Conservation (phyloP, 208 protist species). For the Strigomonas culicis region DNA sequence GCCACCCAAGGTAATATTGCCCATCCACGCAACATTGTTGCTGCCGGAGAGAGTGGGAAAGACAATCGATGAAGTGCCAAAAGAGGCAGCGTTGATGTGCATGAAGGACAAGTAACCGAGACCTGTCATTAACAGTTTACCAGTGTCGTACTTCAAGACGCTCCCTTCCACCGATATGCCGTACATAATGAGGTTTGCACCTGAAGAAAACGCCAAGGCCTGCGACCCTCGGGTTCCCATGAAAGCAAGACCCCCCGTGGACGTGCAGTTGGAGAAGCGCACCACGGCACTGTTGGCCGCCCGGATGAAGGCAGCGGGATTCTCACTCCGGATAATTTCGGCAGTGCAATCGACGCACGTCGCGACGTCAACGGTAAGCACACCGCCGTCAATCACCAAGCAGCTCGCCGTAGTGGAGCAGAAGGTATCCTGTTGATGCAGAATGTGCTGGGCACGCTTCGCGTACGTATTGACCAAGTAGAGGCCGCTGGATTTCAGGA, state of each 20-base stretch:
- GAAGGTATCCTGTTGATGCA: not conserved
- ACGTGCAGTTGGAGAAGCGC: not conserved
- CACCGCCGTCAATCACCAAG: not conserved
- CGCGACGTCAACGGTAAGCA: not conserved
- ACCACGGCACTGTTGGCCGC: not conserved
- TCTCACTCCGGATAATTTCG: not conserved
- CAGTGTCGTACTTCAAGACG: not conserved
- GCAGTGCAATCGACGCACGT: not conserved
- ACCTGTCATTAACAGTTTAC: too few species aligned
- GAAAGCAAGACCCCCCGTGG: not conserved
- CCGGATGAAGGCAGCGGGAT: not conserved
- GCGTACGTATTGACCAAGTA: not conserved
- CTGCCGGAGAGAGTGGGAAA: too few species aligned
- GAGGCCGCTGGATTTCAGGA: not conserved
- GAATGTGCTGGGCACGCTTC: not conserved
- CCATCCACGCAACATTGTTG: not conserved
- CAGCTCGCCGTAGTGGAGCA: not conserved
- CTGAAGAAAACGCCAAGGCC: not conserved
- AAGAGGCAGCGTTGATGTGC: not conserved
- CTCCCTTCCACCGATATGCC: not conserved
- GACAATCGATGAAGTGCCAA: not conserved
- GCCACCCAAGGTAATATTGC: conserved; percentile 3
- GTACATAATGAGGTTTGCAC: not conserved
- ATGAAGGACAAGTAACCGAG: not conserved
- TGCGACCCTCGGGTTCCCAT: too few species aligned